Evolutionary conservation across 2,329 filamentous ascomycete species (phyloP).

Genomic region (Calonectria multiphialidica): DNA sequence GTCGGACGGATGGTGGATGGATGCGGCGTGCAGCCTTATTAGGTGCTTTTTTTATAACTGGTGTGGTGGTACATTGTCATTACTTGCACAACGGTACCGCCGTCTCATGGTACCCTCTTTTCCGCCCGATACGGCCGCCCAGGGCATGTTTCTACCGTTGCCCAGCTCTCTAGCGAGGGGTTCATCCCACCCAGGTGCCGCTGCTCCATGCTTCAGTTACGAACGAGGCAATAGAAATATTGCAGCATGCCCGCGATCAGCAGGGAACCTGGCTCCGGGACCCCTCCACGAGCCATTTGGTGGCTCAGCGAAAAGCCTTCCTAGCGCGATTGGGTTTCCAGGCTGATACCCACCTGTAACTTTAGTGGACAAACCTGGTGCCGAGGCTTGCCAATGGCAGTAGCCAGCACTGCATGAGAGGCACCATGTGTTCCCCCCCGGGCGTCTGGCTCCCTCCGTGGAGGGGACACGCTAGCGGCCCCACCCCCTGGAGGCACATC

Average conservation of each 20-base stretch:
- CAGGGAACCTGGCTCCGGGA: background rate
- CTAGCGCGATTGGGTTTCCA: slow-evolving; percentile 8
- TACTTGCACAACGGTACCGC: background rate
- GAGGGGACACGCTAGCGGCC: background rate
- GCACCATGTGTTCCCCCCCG: background rate
- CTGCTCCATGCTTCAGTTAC: background rate
- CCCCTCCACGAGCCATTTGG: slow-evolving; percentile 1
- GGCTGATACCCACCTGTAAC: slow-evolving; percentile 28
- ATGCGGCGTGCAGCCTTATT: slow-evolving; percentile 16
- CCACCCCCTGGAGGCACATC: background rate
- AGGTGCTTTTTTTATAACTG: slow-evolving; percentile 5
- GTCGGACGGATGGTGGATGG: slow-evolving; percentile 1
- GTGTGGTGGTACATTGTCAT: slow-evolving; percentile 4
- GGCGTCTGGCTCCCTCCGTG: background rate
- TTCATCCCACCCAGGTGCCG: background rate
- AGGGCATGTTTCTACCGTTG: slow-evolving; percentile 1
- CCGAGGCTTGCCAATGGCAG: background rate
- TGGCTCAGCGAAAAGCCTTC: background rate
- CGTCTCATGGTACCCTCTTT: background rate
- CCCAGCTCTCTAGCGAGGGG: background rate
- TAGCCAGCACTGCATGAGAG: background rate
- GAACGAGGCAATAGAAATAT: background rate
- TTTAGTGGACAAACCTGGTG: slow-evolving; percentile 5
- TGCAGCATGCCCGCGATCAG: background rate
- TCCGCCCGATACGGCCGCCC: background rate